A percentile compares a stretch with the other conserved stretches of the same genome.
These are phyloP conservation scores for Aspergillus fructus DNA, from an alignment of 2,329 filamentous ascomycete species.

Conservation along the genomic window DNA sequence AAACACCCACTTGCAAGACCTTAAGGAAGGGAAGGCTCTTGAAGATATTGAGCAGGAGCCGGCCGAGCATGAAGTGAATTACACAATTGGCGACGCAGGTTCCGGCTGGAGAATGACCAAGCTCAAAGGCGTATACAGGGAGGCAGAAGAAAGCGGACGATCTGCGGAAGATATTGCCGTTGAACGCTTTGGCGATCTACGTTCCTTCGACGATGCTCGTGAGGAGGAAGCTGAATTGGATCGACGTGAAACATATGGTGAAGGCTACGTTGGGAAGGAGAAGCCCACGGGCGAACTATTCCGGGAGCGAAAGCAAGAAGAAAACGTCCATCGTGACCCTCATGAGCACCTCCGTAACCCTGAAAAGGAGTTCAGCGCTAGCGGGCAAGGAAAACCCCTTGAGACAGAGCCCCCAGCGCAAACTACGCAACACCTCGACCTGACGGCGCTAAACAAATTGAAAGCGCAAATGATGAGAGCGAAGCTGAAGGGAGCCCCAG, in stretches of 20 bases:
- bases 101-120: slow-evolving; percentile 97
- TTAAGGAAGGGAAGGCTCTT: slow-evolving; percentile 57
- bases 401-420: slow-evolving; percentile 53
- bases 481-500: slow-evolving; percentile 74
- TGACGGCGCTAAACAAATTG: slow-evolving; percentile 80
- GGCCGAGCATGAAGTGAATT: slow-evolving; percentile 65
- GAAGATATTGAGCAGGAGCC: slow-evolving; percentile 56
- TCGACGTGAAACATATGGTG: slow-evolving; percentile 75
- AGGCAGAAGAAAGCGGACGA: slow-evolving; percentile 71
- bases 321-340: slow-evolving; percentile 47
- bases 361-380: slow-evolving; percentile 35
- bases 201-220: slow-evolving; percentile 85
- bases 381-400: slow-evolving; percentile 58
- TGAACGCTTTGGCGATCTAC: slow-evolving; percentile 76
- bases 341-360: slow-evolving; percentile 30
- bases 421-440: slow-evolving; percentile 61
- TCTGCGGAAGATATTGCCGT: slow-evolving; percentile 77
- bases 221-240: slow-evolving; percentile 94
- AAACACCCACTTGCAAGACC: slow-evolving; percentile 66
- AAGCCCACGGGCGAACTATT: slow-evolving; percentile 87
- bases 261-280: slow-evolving; percentile 79
- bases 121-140: slow-evolving; percentile 78
- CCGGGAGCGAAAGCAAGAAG: slow-evolving; percentile 67
- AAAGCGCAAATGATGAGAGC: slow-evolving; percentile 96
- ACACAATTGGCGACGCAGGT: slow-evolving; percentile 84